Percentiles rank a stretch among this genome's conserved stretches.
Conservation (phyloP, 306 rosid genomes). For the Inga oerstediana region DNA sequence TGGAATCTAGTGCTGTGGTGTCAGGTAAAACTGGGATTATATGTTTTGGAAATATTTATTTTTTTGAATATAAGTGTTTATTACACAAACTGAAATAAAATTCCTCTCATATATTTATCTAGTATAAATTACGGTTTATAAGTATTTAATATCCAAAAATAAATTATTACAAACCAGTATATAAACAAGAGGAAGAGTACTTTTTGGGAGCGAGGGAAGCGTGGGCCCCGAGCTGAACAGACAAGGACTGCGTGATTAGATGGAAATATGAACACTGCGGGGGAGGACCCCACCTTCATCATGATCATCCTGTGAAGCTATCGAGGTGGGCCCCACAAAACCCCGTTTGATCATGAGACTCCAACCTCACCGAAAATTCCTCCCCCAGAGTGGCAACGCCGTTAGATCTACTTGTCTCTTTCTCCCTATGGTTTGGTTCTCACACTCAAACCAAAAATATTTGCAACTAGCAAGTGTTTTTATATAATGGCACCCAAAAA, state of each 20-base stretch:
- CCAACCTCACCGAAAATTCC: background rate
- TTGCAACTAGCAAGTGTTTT: too few relatives aligned
- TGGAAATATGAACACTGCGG: slow-evolving; percentile 8
- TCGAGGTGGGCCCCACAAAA: background rate
- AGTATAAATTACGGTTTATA: too few relatives aligned
- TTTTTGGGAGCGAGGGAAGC: background rate
- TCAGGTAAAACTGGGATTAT: background rate
- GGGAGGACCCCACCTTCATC: slow-evolving; percentile 33
- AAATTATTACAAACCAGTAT: too few relatives aligned
- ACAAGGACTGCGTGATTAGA: slow-evolving; percentile 42
- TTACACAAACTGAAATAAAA: too few relatives aligned
- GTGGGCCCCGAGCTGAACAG: slow-evolving; percentile 19
- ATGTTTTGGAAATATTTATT: too few relatives aligned
- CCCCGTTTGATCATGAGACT: background rate
- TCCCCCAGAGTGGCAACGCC: slow-evolving; percentile 50
- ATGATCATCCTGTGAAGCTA: slow-evolving; percentile 3
- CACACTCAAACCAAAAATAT: too few relatives aligned
- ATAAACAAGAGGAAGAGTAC: background rate
- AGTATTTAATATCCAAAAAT: too few relatives aligned
- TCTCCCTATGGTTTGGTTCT: background rate
- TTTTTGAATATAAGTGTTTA: too few relatives aligned
- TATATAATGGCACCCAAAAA: too few relatives aligned
- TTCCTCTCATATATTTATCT: too few relatives aligned
- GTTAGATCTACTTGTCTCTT: slow-evolving; percentile 36
- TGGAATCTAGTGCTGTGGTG: background rate